Conservation (phyloP, 2,329 filamentous ascomycete species). For the Alternaria longipes region DNA sequence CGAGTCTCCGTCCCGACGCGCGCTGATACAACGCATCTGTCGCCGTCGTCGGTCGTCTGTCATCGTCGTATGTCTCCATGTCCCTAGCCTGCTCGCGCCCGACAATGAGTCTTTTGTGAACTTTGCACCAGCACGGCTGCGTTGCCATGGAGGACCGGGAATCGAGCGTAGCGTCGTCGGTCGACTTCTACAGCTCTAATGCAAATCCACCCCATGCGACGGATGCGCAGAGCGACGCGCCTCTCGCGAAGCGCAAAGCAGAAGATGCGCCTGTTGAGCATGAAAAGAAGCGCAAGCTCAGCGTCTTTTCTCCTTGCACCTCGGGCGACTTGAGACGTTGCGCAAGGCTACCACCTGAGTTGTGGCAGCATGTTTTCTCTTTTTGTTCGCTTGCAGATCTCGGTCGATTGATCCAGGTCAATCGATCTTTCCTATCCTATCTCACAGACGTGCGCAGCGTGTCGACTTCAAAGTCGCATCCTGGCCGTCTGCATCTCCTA, state of each 20-base stretch:
- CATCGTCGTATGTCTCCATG: conserved; percentile 30
- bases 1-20: conserved; percentile 9
- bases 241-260: conserved; percentile 49
- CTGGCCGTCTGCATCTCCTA: conserved; percentile 51
- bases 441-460: conserved; percentile 49
- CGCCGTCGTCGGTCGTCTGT: background rate
- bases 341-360: conserved; percentile 64
- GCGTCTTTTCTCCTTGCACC: conserved; percentile 20
- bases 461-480: conserved; percentile 41
- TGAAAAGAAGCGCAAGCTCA: conserved; percentile 48
- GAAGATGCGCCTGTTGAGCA: conserved; percentile 31
- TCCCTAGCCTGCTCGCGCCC: conserved; percentile 36
- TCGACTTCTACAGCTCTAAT: conserved; percentile 49
- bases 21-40: conserved; percentile 12
- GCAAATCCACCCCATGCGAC: conserved; percentile 24
- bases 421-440: conserved; percentile 69
- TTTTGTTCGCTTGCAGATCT: conserved; percentile 71
- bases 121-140: conserved; percentile 30
- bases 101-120: conserved; percentile 45
- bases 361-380: conserved; percentile 76
- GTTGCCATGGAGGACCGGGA: conserved; percentile 46
- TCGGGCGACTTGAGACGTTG: conserved; percentile 34
- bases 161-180: conserved; percentile 46
- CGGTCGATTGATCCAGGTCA: conserved; percentile 72
- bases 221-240: conserved; percentile 22